Base-by-base conservation (phyloP, 108 stramenopile genomes). In the Discostella stelligeroides region DNA sequence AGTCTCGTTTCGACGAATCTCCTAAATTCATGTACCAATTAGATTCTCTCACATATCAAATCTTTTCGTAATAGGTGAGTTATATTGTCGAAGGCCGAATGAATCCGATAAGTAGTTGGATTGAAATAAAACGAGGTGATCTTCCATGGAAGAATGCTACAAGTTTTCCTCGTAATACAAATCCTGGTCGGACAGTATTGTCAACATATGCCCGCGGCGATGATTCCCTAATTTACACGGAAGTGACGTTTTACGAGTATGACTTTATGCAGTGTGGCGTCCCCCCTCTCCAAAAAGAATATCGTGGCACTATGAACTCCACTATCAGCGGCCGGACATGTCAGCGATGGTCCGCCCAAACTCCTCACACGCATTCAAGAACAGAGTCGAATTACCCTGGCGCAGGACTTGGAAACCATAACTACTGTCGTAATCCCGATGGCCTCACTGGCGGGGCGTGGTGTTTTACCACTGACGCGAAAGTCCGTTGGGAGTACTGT, bases 101-200 rank as follows among this genome's bases (percentile, higher is more conserved):
- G 84, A 51, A 75, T 83, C 10, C 60, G 45, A 12, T 60, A 55
- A n/a, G 76, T 70, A 24, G 46, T 78, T 9, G 83, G 74, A 41
- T 91, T 79, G 28, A 84, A 88, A 72, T 89, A 85, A 51, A 61
- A 85, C 28, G 34, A 40, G 57, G 57, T 20, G 57, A 58, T 39
- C n/a, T 58, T n/a, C 57, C 57, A 15, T 58, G 57, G 57, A 58
- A 58, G 39, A 37, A 34, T 60, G 68, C 1, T 72, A 76, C 1
- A 75, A 83, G 18, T 13, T 58, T 38, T 38, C 30, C 57, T n/a
- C 57, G 57, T 28, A 58, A 58, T 39, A 0, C 3, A 2, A 0
- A 39, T 40, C 20, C 0, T 20, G 57, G 63, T 27, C 47, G 47
- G 12, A 17, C 47, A 9, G 49, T 63, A 27, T 37, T 25, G 25